Conservation (phyloP, 139 green algal species). For the Raphidocelis subcapitata region DNA sequence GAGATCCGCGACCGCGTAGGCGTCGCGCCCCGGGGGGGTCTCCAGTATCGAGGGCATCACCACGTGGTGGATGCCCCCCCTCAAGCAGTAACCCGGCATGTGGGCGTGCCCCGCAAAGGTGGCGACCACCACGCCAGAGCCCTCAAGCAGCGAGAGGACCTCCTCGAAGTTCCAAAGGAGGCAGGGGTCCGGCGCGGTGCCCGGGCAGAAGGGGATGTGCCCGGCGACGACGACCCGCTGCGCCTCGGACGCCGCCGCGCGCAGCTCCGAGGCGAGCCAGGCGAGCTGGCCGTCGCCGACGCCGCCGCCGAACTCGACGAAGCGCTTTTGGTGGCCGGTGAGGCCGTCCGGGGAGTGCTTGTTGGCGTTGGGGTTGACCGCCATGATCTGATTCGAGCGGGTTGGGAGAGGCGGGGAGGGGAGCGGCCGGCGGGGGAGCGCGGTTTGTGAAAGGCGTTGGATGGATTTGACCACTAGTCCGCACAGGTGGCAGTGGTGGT, state of each 20-base stretch:
- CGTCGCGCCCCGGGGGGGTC: constrained; percentile 57
- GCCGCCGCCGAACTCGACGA: constrained; percentile 83
- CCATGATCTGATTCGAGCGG: constrained; percentile 18
- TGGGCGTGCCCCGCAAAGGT: constrained; percentile 71
- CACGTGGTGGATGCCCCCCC: constrained; percentile 61
- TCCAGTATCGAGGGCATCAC: constrained; percentile 69
- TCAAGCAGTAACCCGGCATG: constrained; percentile 28
- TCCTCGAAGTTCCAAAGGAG: constrained; percentile 76
- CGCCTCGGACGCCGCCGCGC: constrained; percentile 13
- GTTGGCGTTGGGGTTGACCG: constrained; percentile 24
- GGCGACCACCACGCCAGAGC: constrained; percentile 39
- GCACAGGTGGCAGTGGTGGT: too few relatives aligned
- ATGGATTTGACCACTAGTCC: too few relatives aligned
- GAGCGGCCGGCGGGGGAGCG: too few relatives aligned
- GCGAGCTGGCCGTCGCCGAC: constrained; percentile 62
- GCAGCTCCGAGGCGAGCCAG: constrained; percentile 61
- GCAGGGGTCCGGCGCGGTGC: constrained; percentile 45
- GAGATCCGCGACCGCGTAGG: constrained; percentile 54
- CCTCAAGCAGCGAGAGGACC: constrained; percentile 37
- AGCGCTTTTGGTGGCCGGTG: constrained; percentile 54
- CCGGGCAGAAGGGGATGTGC: constrained; percentile 51
- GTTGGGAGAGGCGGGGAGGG: constrained; percentile 7
- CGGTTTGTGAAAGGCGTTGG: too few relatives aligned
- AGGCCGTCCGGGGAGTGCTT: constrained; percentile 67
- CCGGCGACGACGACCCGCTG: constrained; percentile 51